Percentiles rank a stretch among this genome's conserved stretches.
These are phyloP conservation scores for Coccomyxa sp. DNA, from an alignment of 139 green algal genomes.

Conservation along the genomic window DNA sequence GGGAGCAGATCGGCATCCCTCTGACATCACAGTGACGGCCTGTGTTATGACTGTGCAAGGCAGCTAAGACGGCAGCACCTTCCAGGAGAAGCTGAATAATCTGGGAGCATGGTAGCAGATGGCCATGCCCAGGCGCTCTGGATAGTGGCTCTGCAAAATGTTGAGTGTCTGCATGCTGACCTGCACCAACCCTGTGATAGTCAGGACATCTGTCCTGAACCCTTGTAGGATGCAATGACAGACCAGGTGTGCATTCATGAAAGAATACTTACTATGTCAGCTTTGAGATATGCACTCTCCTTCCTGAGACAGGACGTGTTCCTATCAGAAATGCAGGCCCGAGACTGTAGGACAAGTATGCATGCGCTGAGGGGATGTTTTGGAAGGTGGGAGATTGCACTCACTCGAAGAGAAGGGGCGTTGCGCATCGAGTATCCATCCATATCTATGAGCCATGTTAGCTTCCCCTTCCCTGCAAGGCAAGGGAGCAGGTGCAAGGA, in stretches of 20 bases:
- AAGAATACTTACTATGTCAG: neutral
- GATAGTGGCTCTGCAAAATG: conserved; percentile 74
- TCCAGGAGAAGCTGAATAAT: conserved; percentile 76
- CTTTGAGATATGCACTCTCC: neutral
- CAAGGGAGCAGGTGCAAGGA: neutral
- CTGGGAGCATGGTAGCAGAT: conserved; percentile 67
- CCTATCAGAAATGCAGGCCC: no score
- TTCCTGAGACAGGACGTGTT: no score
- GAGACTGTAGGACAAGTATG: no score
- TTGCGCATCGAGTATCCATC: conserved; percentile 32
- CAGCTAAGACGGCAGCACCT: conserved; percentile 22
- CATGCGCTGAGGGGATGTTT: no score
- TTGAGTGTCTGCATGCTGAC: neutral
- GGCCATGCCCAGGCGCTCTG: conserved; percentile 71
- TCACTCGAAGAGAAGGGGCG: conserved; percentile 58
- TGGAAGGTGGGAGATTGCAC: neutral
- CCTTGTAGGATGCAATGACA: neutral
- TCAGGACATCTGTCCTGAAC: neutral
- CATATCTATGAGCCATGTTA: conserved; percentile 63
- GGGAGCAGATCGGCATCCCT: neutral
- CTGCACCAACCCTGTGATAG: neutral
- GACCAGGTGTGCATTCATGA: neutral
- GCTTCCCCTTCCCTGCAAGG: conserved; percentile 62
- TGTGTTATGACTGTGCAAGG: neutral
- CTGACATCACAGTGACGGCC: neutral